phyloP scores from a whole-genome alignment of 768 basidiomycete species.

The Lyophyllum decastes region DNA sequence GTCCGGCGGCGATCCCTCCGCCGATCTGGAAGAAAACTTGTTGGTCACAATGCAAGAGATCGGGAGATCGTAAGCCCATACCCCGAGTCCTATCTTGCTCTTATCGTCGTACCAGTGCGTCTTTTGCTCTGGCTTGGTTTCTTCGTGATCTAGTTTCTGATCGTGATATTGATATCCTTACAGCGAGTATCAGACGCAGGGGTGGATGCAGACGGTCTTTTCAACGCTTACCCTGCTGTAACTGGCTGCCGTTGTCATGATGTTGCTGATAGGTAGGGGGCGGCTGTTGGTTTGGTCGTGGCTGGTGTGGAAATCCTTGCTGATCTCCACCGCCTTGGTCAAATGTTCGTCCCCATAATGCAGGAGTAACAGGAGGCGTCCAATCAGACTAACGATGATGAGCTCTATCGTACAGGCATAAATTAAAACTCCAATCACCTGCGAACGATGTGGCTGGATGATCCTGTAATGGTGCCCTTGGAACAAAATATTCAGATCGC shows the following conservation, averaged over 20 bases:
- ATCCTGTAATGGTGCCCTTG: slow-evolving; percentile 64
- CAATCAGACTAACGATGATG: slow-evolving; percentile 56
- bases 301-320: slow-evolving; percentile 27
- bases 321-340: slow-evolving; percentile 28
- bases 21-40: slow-evolving; percentile 49
- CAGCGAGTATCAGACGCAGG: slow-evolving; percentile 18
- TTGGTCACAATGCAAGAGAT: background rate
- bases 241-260: slow-evolving; percentile 16
- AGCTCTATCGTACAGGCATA: background rate
- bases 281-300: slow-evolving; percentile 27
- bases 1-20: slow-evolving; percentile 48
- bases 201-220: slow-evolving; percentile 2
- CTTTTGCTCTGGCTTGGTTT: slow-evolving; percentile 45
- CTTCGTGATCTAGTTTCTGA: slow-evolving; percentile 11
- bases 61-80: slow-evolving; percentile 23
- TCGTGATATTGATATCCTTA: slow-evolving; percentile 4
- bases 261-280: slow-evolving; percentile 25
- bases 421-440: slow-evolving; percentile 38
- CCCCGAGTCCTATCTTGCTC: slow-evolving; percentile 61
- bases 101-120: slow-evolving; percentile 59
- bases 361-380: slow-evolving; percentile 62
- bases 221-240: slow-evolving; percentile 13
- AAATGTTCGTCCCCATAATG: slow-evolving; percentile 63
- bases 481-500: background rate
- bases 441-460: slow-evolving; percentile 71